Percentiles rank a stretch among this genome's conserved stretches.
Evolutionary conservation across 1,284 basidiomycete species (phyloP).

Genomic region (Tetrapyrgos nigripes): DNA sequence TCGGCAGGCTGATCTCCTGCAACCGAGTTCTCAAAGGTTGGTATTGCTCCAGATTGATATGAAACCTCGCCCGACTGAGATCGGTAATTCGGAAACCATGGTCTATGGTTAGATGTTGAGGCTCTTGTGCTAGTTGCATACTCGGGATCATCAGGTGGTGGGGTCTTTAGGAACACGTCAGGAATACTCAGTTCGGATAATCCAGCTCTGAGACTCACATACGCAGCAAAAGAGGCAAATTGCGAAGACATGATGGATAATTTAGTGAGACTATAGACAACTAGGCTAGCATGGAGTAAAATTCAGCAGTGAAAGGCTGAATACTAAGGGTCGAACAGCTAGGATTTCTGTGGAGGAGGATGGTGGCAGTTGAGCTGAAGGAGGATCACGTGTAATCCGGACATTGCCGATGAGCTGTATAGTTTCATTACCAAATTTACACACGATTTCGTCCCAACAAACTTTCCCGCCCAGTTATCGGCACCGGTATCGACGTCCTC

Average conservation of each 20-base stretch:
- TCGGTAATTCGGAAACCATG: constrained; percentile 63
- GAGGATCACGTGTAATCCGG: constrained; percentile 28
- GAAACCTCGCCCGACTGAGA: constrained; percentile 45
- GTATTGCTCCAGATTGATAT: constrained; percentile 76
- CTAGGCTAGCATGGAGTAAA: too few species aligned
- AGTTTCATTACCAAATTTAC: constrained; percentile 36
- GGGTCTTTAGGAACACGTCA: constrained; percentile 45
- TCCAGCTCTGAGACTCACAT: constrained; percentile 43
- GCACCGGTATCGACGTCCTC: constrained; percentile 40
- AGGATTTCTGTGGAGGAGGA: background rate
- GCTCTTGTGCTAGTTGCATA: constrained; percentile 29
- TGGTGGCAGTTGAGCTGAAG: constrained; percentile 12
- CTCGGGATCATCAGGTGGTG: constrained; percentile 65
- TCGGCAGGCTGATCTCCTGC: constrained; percentile 41
- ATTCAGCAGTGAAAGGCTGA: too few species aligned
- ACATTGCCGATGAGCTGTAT: constrained; percentile 41
- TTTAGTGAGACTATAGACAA: background rate
- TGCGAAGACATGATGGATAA: background rate
- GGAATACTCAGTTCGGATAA: constrained; percentile 8
- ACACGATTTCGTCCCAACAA: too few species aligned
- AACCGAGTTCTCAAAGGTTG: constrained; percentile 59
- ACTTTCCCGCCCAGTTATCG: too few species aligned
- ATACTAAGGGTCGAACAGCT: too few species aligned
- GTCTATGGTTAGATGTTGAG: constrained; percentile 43
- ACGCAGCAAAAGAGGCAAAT: constrained; percentile 55